Percentiles rank a stretch among this genome's conserved stretches.
phyloP scores from a whole-genome alignment of 1,284 basidiomycete genomes.

The Marasmius sp. region DNA sequence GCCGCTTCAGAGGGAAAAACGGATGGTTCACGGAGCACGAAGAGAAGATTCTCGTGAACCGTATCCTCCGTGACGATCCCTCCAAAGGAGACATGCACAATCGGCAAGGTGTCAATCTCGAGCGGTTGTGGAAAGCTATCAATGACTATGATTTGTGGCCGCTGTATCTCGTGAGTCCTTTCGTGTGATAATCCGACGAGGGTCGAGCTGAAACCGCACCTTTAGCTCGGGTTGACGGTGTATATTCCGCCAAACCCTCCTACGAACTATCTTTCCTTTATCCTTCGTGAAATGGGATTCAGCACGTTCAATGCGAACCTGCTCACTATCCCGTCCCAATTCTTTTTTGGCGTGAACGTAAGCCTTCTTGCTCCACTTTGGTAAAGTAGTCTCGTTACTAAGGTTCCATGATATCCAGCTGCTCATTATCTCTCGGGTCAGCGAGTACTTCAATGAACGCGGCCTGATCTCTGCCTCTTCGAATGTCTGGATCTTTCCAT shows the following conservation, averaged over 20 bases:
- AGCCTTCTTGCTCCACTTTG: neutral
- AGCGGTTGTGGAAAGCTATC: slow-evolving; percentile 54
- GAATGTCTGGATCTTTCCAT: slow-evolving; percentile 53
- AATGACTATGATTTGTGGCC: slow-evolving; percentile 74
- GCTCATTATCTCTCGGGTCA: slow-evolving; percentile 40
- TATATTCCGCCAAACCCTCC: slow-evolving; percentile 52
- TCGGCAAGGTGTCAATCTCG: slow-evolving; percentile 61
- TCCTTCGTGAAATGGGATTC: slow-evolving; percentile 59
- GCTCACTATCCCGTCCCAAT: slow-evolving; percentile 55
- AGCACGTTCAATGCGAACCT: slow-evolving; percentile 61
- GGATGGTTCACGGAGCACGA: slow-evolving; percentile 69
- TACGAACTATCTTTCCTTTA: slow-evolving; percentile 58
- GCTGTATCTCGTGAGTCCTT: slow-evolving; percentile 49
- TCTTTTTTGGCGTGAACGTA: slow-evolving; percentile 44
- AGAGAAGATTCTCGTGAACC: slow-evolving; percentile 54
- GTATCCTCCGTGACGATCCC: slow-evolving; percentile 72
- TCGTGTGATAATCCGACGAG: neutral
- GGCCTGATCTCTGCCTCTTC: slow-evolving; percentile 46
- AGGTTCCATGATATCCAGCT: neutral
- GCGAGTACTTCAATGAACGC: slow-evolving; percentile 47
- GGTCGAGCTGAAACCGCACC: too few relatives aligned
- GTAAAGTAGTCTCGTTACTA: neutral
- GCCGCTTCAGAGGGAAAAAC: slow-evolving; percentile 61
- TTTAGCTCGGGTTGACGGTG: slow-evolving; percentile 39
- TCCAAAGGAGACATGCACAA: slow-evolving; percentile 80